These are phyloP conservation scores for Yarrowia divulgata DNA, from an alignment of 805 yeast genomes.

Conservation along the genomic window DNA sequence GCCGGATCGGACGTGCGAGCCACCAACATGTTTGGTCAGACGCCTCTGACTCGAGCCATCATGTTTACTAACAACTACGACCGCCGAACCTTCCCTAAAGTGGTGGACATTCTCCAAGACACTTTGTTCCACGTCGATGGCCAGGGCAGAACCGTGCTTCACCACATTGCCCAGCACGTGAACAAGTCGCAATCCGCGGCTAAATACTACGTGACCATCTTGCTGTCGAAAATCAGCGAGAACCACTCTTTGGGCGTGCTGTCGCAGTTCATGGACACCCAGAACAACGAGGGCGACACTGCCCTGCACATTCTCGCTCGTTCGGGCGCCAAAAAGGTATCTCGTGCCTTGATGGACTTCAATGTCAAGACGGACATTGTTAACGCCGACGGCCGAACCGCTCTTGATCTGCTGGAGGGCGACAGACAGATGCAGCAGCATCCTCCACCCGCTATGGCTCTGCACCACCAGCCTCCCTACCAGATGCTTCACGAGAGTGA, in stretches of 20 bases:
- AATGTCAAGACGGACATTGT: constrained; percentile 57
- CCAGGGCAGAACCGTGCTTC: constrained; percentile 76
- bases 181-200: constrained; percentile 77
- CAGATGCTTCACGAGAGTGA: constrained; percentile 35
- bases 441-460: constrained; percentile 19
- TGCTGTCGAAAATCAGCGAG: constrained; percentile 75
- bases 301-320: constrained; percentile 80
- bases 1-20: constrained; percentile 75
- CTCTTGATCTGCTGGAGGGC: constrained; percentile 52
- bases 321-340: constrained; percentile 58
- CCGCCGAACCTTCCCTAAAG: constrained; percentile 76
- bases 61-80: constrained; percentile 88
- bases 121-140: constrained; percentile 82
- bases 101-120: constrained; percentile 76
- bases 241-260: constrained; percentile 65
- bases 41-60: constrained; percentile 84
- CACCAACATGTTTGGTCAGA: constrained; percentile 76
- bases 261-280: constrained; percentile 63
- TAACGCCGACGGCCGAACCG: constrained; percentile 54
- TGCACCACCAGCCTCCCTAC: constrained; percentile 20
- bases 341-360: constrained; percentile 55
- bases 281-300: constrained; percentile 84
- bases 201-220: constrained; percentile 77
- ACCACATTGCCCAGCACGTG: constrained; percentile 79
- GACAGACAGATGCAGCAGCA: constrained; percentile 43